These are phyloP conservation scores for Magnusiomyces ingens DNA, from an alignment of 1,139 yeast genomes.

Conservation along the genomic window DNA sequence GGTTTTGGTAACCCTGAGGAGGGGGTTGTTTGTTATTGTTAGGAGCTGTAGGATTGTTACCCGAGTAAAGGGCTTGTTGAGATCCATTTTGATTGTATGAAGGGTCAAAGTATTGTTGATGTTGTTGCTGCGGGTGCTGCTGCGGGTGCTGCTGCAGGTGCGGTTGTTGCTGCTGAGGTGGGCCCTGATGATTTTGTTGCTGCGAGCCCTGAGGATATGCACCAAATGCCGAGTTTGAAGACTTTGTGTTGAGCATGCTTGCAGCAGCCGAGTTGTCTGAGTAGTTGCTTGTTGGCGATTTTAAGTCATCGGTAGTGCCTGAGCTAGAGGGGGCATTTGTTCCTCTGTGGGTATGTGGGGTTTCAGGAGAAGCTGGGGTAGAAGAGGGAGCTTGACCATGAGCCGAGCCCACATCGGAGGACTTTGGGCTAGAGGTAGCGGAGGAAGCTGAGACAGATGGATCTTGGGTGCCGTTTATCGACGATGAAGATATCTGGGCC, in stretches of 20 bases:
- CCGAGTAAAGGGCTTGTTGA: too few species aligned
- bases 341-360: neutral
- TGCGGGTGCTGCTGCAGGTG: neutral
- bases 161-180: neutral
- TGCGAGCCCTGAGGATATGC: neutral
- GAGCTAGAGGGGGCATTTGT: slow-evolving; percentile 2
- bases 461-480: neutral
- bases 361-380: slow-evolving; percentile 5
- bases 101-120: too few species aligned
- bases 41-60: neutral
- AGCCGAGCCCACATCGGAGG: slow-evolving; percentile 2
- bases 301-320: neutral
- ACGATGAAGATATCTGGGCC: slow-evolving; percentile 16
- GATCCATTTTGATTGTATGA: too few species aligned
- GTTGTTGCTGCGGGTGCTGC: neutral
- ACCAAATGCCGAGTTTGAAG: too few species aligned
- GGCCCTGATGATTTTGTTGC: slow-evolving; percentile 1
- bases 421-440: too few species aligned
- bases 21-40: neutral
- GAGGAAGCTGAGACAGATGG: slow-evolving; percentile 12
- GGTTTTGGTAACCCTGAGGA: slow-evolving; percentile 1
- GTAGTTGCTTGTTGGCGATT: neutral
- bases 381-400: slow-evolving; percentile 1
- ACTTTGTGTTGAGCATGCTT: neutral
- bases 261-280: neutral